phyloP scores from a whole-genome alignment of 805 yeast genomes.

The Scheffersomyces lignosus region DNA sequence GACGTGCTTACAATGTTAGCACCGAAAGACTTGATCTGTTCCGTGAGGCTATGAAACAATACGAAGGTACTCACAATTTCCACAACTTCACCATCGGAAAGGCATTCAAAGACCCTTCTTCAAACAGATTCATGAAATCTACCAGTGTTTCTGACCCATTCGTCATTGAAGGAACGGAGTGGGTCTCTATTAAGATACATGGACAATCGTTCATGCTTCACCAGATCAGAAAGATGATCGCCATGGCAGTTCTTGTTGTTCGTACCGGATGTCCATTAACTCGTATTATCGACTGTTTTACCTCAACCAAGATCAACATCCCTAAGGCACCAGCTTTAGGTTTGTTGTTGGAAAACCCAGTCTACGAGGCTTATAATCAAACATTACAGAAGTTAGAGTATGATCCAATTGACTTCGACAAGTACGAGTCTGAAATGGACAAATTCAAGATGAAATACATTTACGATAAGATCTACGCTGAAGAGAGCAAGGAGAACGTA shows the following conservation, averaged over 20 bases:
- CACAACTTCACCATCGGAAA: slow-evolving; percentile 88
- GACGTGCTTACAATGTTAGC: slow-evolving; percentile 70
- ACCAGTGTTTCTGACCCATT: slow-evolving; percentile 84
- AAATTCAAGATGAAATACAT: slow-evolving; percentile 84
- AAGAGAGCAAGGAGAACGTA: slow-evolving; percentile 83
- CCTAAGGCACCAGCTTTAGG: slow-evolving; percentile 99
- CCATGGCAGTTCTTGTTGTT: slow-evolving; percentile 85
- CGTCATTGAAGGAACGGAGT: slow-evolving; percentile 89
- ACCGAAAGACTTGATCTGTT: slow-evolving; percentile 60
- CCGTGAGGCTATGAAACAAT: slow-evolving; percentile 67
- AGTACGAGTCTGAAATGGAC: slow-evolving; percentile 69
- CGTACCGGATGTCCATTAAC: slow-evolving; percentile 82
- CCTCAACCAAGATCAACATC: slow-evolving; percentile 72
- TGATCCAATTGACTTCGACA: slow-evolving; percentile 66
- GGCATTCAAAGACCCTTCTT: slow-evolving; percentile 77
- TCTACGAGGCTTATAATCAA: slow-evolving; percentile 80
- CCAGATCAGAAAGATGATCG: slow-evolving; percentile 97
- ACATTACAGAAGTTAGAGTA: slow-evolving; percentile 75
- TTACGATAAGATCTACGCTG: slow-evolving; percentile 88
- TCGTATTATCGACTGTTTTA: slow-evolving; percentile 77
- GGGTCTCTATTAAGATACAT: slow-evolving; percentile 94
- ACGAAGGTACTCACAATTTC: slow-evolving; percentile 89
- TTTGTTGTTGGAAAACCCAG: slow-evolving; percentile 84
- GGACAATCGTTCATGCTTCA: slow-evolving; percentile 98
- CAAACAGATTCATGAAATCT: slow-evolving; percentile 77